Conservation (phyloP, 768 basidiomycete genomes). For the Suillus hirtellus region DNA sequence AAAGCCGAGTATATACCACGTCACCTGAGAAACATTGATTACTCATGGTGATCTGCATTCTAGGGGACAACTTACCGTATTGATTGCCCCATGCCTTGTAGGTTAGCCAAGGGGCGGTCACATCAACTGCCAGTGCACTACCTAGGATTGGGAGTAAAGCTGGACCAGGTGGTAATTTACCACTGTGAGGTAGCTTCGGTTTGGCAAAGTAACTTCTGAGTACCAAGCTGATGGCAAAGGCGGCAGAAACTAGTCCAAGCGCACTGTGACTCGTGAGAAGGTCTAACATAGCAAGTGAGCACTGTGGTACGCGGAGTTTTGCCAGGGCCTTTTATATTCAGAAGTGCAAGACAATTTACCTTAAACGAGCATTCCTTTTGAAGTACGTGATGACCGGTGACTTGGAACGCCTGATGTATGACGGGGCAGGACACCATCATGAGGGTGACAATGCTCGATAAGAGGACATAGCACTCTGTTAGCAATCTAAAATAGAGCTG, state of each 20-base stretch:
- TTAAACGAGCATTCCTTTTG: not conserved
- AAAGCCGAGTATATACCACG: constrained; percentile 9
- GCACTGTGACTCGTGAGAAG: not conserved
- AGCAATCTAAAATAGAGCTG: too few species aligned
- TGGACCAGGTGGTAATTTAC: constrained; percentile 2
- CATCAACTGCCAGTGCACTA: not conserved
- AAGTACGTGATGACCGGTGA: not conserved
- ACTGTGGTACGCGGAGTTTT: not conserved
- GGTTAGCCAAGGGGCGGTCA: constrained; percentile 6
- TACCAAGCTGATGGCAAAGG: not conserved
- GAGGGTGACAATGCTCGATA: too few species aligned
- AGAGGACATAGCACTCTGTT: too few species aligned
- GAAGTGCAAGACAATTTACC: not conserved
- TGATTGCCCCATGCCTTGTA: not conserved
- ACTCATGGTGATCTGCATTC: not conserved
- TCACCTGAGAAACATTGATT: constrained; percentile 1
- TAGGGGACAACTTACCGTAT: not conserved
- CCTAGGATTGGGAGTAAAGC: constrained; percentile 5
- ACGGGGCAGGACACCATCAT: too few species aligned
- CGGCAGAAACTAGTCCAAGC: not conserved
- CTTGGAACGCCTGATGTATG: too few species aligned
- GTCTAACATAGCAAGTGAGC: not conserved
- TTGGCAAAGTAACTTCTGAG: not conserved
- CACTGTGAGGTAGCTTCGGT: not conserved
- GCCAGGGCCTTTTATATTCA: not conserved